Evolutionary conservation across 768 basidiomycete species (phyloP), one percentile per base, ranked within the genome.

Genomic region (Trametes elegans): DNA sequence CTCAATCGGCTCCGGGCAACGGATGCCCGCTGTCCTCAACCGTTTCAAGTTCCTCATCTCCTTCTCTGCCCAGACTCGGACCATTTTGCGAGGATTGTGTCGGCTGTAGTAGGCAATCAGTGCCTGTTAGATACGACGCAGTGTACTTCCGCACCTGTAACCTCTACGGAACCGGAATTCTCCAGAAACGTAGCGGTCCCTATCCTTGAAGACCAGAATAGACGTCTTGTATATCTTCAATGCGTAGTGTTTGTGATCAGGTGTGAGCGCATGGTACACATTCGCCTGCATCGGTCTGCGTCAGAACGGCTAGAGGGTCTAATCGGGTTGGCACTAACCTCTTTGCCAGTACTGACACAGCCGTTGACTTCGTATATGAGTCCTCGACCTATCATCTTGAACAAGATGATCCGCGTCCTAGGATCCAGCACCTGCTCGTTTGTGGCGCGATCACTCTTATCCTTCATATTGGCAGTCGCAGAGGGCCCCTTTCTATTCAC

Each of bases 201-300:
- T 84, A 61, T 98, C 93, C 70, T 98, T 96, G 79, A 99, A 99
- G 8, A 93, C 79, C 8, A 99, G 84, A 60, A 99, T 98, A 23
- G 94, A 97, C 1, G 97, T 99, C 69, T 98, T 97, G 78, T 95
- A 99, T 56, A 99, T 93, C 70, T 99, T 99, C 56, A 98, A 80
- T 0, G 97, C 97, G 38, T 97, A 75, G 65, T 96, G 91, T 19
- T 63, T 59, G 5, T 66, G 67, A 3, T 73, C 71, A 0, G 81
- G 76, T 0, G 80, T 76, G 31, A 89, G 66, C 1, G 94, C 93
- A 66, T 98, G 94, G 68, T 99, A 99, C 11, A 99, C 97, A 64
- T 98, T 98, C 8, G 96, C 96, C 93, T 96, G 62, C 19, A 32
- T 7, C 5, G 19, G 6, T 16, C 3, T 1, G 13, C 28, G n/a